Percentiles rank a stretch among this genome's conserved stretches.
phyloP scores from a whole-genome alignment of 148 eudicot genomes.

The Persicaria tinctoria region DNA sequence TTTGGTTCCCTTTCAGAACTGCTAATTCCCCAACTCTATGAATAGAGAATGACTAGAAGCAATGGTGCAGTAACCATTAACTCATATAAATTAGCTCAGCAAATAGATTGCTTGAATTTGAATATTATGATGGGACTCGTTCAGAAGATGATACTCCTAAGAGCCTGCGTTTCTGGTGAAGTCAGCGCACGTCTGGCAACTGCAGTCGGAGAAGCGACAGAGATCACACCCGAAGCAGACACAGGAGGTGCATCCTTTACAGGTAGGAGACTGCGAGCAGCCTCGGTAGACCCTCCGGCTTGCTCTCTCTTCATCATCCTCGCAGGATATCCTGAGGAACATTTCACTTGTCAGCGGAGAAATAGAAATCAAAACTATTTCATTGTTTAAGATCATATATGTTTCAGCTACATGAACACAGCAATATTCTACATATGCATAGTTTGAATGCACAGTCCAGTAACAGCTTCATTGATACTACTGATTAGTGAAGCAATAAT shows the following conservation, averaged over 20 bases:
- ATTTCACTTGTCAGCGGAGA: neutral
- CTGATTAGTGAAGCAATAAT: neutral
- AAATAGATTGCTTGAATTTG: neutral
- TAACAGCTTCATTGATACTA: no score
- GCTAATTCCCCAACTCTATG: neutral
- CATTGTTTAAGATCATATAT: neutral
- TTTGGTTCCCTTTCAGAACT: neutral
- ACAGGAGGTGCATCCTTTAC: conserved; percentile 66
- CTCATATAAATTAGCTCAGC: conserved; percentile 6
- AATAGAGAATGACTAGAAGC: neutral
- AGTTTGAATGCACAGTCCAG: neutral
- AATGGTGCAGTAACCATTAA: neutral
- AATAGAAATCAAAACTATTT: neutral
- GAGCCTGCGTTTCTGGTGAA: conserved; percentile 37
- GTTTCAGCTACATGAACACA: no score
- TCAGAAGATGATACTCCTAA: neutral
- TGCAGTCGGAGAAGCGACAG: conserved; percentile 65
- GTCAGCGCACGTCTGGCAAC: conserved; percentile 58
- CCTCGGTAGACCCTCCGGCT: conserved; percentile 53
- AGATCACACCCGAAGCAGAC: conserved; percentile 65
- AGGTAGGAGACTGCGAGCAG: conserved; percentile 42
- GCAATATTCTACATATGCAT: no score
- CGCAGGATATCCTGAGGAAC: conserved; percentile 37
- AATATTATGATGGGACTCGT: neutral
- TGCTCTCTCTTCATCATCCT: conserved; percentile 61